These are phyloP conservation scores for Brassica rapa DNA, from an alignment of 345 rosid species.

Conservation along the genomic window DNA sequence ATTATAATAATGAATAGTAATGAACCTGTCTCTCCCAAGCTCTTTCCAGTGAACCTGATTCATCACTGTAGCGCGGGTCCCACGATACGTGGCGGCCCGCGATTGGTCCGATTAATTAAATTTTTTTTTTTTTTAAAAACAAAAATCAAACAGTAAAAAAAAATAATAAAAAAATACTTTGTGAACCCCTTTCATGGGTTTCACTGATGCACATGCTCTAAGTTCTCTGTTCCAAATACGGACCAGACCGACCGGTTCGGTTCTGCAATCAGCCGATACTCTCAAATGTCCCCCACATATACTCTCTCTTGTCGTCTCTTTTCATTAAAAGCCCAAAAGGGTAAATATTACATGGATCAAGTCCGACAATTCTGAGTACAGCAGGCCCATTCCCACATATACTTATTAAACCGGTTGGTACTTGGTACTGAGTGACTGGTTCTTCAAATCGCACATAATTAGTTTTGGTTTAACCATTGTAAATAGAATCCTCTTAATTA, in stretches of 20 bases:
- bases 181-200: too few species aligned
- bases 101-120: too few species aligned
- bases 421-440: background rate
- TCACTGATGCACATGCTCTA: too few species aligned
- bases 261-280: background rate
- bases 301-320: background rate
- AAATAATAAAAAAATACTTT: too few species aligned
- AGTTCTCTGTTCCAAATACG: background rate
- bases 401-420: background rate
- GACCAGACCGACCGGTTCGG: background rate
- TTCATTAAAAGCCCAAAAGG: background rate
- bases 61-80: too few species aligned
- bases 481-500: background rate
- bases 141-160: too few species aligned
- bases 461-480: background rate
- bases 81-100: too few species aligned
- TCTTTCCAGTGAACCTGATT: too few species aligned
- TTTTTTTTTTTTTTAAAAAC: too few species aligned
- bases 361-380: background rate
- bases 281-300: background rate
- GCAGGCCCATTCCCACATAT: background rate
- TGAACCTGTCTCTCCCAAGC: too few species aligned
- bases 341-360: background rate
- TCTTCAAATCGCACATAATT: background rate
- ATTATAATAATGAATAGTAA: too few species aligned